These are phyloP conservation scores for Tolypocladium album DNA, from an alignment of 2,329 filamentous ascomycete genomes.

Conservation along the genomic window DNA sequence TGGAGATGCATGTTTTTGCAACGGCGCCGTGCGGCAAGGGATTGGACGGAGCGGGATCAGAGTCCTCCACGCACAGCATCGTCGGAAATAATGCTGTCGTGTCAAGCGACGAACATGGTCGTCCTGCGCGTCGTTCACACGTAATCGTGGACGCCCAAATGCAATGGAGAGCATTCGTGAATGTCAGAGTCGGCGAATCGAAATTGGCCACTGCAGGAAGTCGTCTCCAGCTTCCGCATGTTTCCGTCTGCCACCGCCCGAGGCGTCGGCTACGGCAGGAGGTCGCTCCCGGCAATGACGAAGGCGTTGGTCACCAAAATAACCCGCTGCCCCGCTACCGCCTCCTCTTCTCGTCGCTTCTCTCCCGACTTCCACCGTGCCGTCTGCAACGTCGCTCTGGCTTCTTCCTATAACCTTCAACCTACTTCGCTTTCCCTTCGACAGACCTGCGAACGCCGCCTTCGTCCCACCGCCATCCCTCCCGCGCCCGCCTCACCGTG, in stretches of 20 bases:
- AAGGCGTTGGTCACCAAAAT: slow-evolving; percentile 1
- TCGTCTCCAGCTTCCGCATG: slow-evolving; percentile 15
- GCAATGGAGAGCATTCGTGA: not conserved
- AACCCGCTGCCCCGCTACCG: not conserved
- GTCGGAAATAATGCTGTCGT: no score
- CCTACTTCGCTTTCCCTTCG: not conserved
- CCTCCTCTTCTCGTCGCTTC: not conserved
- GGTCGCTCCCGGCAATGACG: slow-evolving; percentile 16
- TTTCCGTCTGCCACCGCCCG: slow-evolving; percentile 14
- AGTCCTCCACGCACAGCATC: not conserved
- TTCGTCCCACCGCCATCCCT: not conserved
- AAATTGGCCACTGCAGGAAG: not conserved
- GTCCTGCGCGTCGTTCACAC: not conserved
- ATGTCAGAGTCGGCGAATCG: not conserved
- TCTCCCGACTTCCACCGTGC: not conserved
- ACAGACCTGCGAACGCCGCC: not conserved
- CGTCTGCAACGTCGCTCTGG: not conserved
- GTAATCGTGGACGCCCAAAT: no score
- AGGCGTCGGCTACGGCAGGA: slow-evolving; percentile 18
- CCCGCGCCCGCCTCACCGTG: not conserved
- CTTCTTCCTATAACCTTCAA: not conserved
- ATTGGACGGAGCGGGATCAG: not conserved
- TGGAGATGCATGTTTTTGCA: not conserved
- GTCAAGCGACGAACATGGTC: not conserved
- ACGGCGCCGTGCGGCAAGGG: not conserved